Evolutionary conservation across 2,329 filamentous ascomycete species (phyloP).

Genomic region (Exophiala xenobiotica): DNA sequence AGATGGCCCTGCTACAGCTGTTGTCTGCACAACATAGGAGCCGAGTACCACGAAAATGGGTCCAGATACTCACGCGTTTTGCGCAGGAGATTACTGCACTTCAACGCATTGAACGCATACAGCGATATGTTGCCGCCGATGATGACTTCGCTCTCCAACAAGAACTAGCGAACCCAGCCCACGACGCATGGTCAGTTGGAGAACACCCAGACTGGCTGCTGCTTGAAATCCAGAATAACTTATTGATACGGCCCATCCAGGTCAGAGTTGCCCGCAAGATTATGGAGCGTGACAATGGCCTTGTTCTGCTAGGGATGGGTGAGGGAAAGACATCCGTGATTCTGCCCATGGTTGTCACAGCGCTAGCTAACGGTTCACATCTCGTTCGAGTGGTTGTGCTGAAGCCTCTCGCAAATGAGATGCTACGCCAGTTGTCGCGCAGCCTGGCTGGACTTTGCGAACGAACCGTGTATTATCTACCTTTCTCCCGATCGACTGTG

Average conservation of each 20-base stretch:
- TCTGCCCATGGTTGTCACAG: conserved; percentile 60
- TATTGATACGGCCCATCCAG: conserved; percentile 62
- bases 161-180: conserved; percentile 53
- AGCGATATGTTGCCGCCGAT: conserved; percentile 14
- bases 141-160: conserved; percentile 27
- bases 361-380: conserved; percentile 51
- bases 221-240: conserved; percentile 62
- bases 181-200: conserved; percentile 55
- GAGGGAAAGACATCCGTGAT: conserved; percentile 71
- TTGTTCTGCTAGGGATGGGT: conserved; percentile 71
- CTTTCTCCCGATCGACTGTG: conserved; percentile 45
- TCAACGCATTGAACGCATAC: conserved; percentile 35
- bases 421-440: conserved; percentile 54
- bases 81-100: conserved; percentile 33
- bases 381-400: conserved; percentile 61
- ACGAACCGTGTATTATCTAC: conserved; percentile 47
- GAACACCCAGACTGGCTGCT: conserved; percentile 61
- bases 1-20: conserved; percentile 30
- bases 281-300: conserved; percentile 51
- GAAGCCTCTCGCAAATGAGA: conserved; percentile 62
- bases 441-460: conserved; percentile 48
- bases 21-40: conserved; percentile 25
- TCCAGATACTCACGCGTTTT: conserved; percentile 29
- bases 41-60: conserved; percentile 23
- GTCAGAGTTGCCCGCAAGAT: conserved; percentile 59